Evolutionary conservation across 768 basidiomycete genomes (phyloP), one percentile per base, ranked within the genome.

Genomic region (Candolleomyces aberdarensis): DNA sequence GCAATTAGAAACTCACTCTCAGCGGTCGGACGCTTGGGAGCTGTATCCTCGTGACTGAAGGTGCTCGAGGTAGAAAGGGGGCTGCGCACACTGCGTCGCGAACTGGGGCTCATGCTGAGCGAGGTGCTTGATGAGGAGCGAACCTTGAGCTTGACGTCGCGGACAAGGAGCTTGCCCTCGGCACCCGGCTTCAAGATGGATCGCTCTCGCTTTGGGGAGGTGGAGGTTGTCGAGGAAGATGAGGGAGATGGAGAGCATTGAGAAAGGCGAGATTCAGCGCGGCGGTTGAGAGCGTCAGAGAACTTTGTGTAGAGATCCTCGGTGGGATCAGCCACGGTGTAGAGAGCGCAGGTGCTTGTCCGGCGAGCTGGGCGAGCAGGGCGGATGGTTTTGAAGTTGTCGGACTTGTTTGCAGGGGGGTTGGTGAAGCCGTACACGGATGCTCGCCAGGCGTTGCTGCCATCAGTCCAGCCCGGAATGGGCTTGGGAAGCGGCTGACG

Each of bases 401-500:
- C 79, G 4, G 44, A 7, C 19, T 46, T 20, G 19, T 78, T 76
- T 10, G 84, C 81, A 32, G 78, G 71, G 8, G 79, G 79, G 1
- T 78, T 67, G 1, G 78, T 71, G 60, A 85, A 76, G 44, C 75
- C 78, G 68, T 88, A 88, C 0, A 85, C 79, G 7, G 74, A 76
- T 0, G 85, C 76, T n/a, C 86, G 82, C 86, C 86, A 88, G 0
- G 82, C 83, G 59, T 83, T 76, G 17, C 77, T 80, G 47, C 86
- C 86, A 60, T 88, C 86, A 0, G 83, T 87, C 87, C 86, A 88
- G 10, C 87, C 86, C 0, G 85, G 84, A 36, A 87, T 80, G 3
- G 73, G 71, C 19, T 76, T 77, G 49, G 70, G 73, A 1, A 75
- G 73, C 56, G 74, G 74, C 9, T 66, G 60, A 3, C 69, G 63